Evolutionary conservation across 805 yeast species (phyloP).

Genomic region (Teunomyces atbi): DNA sequence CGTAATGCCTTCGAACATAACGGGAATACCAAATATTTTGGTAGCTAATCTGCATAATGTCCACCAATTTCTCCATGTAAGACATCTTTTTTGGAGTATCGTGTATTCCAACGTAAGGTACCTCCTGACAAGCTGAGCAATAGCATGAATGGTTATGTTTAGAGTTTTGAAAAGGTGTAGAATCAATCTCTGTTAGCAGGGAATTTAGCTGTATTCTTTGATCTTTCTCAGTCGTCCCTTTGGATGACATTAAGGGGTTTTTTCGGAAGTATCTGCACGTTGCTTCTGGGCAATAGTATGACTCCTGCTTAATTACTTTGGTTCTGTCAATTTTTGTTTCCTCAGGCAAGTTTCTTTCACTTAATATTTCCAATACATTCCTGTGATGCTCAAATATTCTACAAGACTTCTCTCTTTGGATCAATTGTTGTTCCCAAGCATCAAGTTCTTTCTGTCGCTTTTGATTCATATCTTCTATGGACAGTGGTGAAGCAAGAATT

Average conservation of each 20-base stretch:
- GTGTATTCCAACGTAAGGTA: neutral
- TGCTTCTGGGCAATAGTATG: too few relatives aligned
- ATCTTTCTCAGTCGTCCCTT: too few relatives aligned
- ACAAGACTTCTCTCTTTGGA: neutral
- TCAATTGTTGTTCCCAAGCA: neutral
- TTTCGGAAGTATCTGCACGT: too few relatives aligned
- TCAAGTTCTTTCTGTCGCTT: neutral
- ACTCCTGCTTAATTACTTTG: too few relatives aligned
- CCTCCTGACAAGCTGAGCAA: neutral
- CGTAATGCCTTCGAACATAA: neutral
- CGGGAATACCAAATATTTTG: constrained; percentile 4
- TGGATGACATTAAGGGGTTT: too few relatives aligned
- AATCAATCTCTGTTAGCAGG: neutral
- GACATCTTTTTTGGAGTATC: neutral
- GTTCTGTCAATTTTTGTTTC: too few relatives aligned
- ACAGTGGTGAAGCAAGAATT: neutral
- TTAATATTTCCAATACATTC: neutral
- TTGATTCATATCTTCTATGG: neutral
- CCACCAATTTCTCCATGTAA: neutral
- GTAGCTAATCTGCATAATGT: neutral
- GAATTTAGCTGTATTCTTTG: too few relatives aligned
- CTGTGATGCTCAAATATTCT: neutral
- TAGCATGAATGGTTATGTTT: neutral
- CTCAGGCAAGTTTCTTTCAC: neutral
- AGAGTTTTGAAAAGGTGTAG: neutral